phyloP scores from a whole-genome alignment of 768 basidiomycete genomes.

The Crassisporium funariophilum region DNA sequence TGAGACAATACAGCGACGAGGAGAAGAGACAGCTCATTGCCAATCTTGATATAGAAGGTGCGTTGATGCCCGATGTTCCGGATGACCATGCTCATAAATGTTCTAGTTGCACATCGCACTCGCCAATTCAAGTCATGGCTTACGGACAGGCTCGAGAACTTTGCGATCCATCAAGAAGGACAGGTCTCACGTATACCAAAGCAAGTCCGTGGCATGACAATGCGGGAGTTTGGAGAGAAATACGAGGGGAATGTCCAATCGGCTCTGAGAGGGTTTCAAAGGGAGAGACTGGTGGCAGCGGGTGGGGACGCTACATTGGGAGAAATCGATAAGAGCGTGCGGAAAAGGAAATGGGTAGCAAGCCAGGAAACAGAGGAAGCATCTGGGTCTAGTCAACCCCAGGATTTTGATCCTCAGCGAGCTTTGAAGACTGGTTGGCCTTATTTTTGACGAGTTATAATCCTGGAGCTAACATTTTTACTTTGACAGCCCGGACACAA shows the following conservation, averaged over 20 bases:
- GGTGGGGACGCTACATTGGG: slow-evolving; percentile 50
- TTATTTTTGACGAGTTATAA: not conserved
- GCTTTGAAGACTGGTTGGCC: slow-evolving; percentile 62
- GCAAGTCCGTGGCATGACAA: slow-evolving; percentile 67
- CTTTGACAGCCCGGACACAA: slow-evolving; percentile 32
- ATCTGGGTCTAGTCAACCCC: slow-evolving; percentile 30
- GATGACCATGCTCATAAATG: no score
- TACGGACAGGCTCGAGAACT: slow-evolving; percentile 70
- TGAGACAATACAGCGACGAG: slow-evolving; percentile 52
- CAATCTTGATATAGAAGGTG: slow-evolving; percentile 83
- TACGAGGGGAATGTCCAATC: slow-evolving; percentile 77
- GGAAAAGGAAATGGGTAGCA: slow-evolving; percentile 79
- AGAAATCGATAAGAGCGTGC: slow-evolving; percentile 65
- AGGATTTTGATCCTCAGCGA: slow-evolving; percentile 42
- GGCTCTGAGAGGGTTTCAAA: slow-evolving; percentile 68
- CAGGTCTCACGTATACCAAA: slow-evolving; percentile 76
- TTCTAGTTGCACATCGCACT: slow-evolving; percentile 69
- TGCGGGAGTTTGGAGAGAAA: slow-evolving; percentile 78
- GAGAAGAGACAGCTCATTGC: slow-evolving; percentile 76
- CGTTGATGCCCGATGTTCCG: slow-evolving; percentile 13
- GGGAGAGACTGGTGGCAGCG: slow-evolving; percentile 55
- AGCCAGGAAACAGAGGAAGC: slow-evolving; percentile 55
- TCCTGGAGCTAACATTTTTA: not conserved
- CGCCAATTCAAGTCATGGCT: slow-evolving; percentile 79
- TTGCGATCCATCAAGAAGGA: slow-evolving; percentile 73